Base-by-base conservation (phyloP, 2,329 filamentous ascomycete genomes). In the Xylaria hypoxylon region DNA sequence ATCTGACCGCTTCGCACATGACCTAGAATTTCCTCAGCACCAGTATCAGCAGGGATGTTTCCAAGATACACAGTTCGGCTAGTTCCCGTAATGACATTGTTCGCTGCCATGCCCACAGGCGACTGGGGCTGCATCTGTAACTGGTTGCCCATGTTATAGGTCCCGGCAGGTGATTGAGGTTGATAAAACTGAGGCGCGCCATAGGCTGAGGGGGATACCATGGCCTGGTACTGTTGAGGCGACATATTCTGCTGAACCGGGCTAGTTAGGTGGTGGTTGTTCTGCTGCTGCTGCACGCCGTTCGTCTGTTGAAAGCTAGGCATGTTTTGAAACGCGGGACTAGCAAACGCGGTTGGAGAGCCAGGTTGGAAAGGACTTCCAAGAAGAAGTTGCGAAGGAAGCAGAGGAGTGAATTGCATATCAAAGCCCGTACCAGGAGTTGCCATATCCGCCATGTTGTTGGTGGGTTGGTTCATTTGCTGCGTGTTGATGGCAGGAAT, bases 1-100 rank as follows among this genome's bases (percentile, higher is more conserved):
- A 99, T 98, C 79, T 98, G 96, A 26, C 96, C 96, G 80, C 96
- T 98, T 70, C 96, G 89, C 67, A 99, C 96, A 77, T 99, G 96
- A 70, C 94, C 92, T 62, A 99, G 84, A 70, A 99, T 97, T 82
- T 99, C 96, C 82, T 99, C 96, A 8, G 96, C 95, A 56, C 92
- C 90, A 7, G 96, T 99, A 82, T 99, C 96, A 28, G 94, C 92
- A n/a, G 96, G 96, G 66, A 99, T 98, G 80, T 99, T 99, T 70
- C 96, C 96, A 59, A 99, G 84, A 77, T 99, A 99, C 48, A 99
- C 96, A 3, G 96, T 99, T 73, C 96, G 89, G 85, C 95, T 98
- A 10, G 94, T 97, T 58, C 94, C 93, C 55, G 93, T 94, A 50
- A 96, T 88, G 68, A 96, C 87, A 52, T 91, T 92, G n/a, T 92